Percentiles rank a stretch among this genome's conserved stretches.
These are phyloP conservation scores for Solanum peruvianum DNA, from an alignment of 257 asterid genomes.

Conservation along the genomic window DNA sequence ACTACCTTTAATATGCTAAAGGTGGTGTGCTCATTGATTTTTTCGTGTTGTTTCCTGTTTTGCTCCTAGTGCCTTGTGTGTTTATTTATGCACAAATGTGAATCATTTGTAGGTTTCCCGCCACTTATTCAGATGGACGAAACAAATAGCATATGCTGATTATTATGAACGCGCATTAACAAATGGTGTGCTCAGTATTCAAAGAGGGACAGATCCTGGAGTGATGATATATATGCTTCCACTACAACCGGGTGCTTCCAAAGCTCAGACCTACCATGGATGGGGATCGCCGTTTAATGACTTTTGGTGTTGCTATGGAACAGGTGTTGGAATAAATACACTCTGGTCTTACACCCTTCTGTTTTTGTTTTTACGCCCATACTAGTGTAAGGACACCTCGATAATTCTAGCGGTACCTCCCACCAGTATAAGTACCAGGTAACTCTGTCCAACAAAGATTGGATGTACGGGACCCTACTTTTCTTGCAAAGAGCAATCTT, in stretches of 20 bases:
- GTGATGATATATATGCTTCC: conserved; percentile 94
- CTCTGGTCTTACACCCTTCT: neutral
- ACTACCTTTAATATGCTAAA: conserved; percentile 92
- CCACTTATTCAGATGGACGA: conserved; percentile 82
- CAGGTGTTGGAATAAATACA: conserved; percentile 31
- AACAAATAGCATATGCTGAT: conserved; percentile 81
- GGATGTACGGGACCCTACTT: neutral
- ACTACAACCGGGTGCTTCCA: conserved; percentile 55
- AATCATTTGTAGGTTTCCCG: conserved; percentile 57
- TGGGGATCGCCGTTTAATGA: conserved; percentile 68
- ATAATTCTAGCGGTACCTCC: neutral
- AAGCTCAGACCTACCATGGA: conserved; percentile 56
- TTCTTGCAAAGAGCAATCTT: neutral
- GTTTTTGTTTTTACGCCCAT: neutral
- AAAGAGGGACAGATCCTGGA: conserved; percentile 84
- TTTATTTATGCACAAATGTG: neutral
- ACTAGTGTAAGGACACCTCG: neutral
- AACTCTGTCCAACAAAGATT: neutral
- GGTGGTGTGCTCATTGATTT: conserved; percentile 32
- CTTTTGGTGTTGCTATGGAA: conserved; percentile 98
- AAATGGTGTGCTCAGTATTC: conserved; percentile 83
- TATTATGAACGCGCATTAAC: conserved; percentile 82
- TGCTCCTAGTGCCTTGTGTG: neutral
- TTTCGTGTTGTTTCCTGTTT: neutral
- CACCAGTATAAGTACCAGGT: rapidly evolving